These are phyloP conservation scores for Ascochyta lentis DNA, from an alignment of 2,329 filamentous ascomycete species.

Conservation along the genomic window DNA sequence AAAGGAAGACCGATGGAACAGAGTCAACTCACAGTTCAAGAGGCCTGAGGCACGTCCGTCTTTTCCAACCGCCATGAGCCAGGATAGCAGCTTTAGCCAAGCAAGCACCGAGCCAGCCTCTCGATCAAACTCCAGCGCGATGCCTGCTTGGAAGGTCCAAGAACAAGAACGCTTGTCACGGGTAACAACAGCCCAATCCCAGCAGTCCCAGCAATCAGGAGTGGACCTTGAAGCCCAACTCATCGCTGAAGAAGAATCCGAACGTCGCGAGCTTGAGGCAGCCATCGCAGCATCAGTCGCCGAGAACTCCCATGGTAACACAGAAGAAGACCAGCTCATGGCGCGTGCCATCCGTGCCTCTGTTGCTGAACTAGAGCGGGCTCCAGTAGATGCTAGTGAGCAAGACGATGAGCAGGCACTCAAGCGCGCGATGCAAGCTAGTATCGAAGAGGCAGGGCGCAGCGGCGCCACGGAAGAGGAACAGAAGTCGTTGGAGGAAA, in stretches of 20 bases:
- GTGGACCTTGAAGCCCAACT: constrained; percentile 30
- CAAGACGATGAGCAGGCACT: constrained; percentile 56
- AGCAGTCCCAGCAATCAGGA: constrained; percentile 19
- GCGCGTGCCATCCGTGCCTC: constrained; percentile 78
- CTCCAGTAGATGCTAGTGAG: constrained; percentile 39
- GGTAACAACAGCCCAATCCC: constrained; percentile 18
- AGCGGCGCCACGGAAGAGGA: constrained; percentile 43
- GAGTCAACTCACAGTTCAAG: constrained; percentile 30
- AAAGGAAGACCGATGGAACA: constrained; percentile 45
- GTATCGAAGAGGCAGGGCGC: constrained; percentile 53
- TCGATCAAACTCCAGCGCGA: constrained; percentile 23
- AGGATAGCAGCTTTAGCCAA: constrained; percentile 24
- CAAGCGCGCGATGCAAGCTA: constrained; percentile 59
- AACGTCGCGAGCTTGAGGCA: constrained; percentile 70
- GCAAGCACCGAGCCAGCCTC: constrained; percentile 18
- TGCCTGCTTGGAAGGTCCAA: constrained; percentile 24
- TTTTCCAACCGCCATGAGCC: constrained; percentile 19
- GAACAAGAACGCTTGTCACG: constrained; percentile 37
- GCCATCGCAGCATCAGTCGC: constrained; percentile 70
- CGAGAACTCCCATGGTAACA: constrained; percentile 73
- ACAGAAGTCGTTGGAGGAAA: constrained; percentile 53
- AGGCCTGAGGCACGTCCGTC: constrained; percentile 25
- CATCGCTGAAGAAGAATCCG: constrained; percentile 43
- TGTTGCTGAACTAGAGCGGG: constrained; percentile 63
- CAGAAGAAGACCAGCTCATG: constrained; percentile 72